Evolutionary conservation across 495 filamentous ascomycete species (phyloP).

Genomic region (Xylaria intraflava): DNA sequence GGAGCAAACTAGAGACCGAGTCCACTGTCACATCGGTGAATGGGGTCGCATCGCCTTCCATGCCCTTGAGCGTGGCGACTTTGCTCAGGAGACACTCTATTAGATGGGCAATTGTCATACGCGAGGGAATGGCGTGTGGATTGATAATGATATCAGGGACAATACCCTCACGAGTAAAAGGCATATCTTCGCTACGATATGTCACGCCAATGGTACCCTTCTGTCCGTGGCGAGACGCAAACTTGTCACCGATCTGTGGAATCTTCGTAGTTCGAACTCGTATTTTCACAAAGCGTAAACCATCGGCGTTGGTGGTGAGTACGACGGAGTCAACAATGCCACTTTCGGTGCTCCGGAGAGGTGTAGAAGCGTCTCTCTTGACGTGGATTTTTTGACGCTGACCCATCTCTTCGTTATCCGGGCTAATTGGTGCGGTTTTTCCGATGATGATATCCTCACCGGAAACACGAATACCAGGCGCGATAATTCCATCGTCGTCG

Average conservation of each 20-base stretch:
- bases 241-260: constrained; percentile 98
- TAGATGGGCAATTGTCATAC: constrained; percentile 99
- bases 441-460: constrained; percentile 99
- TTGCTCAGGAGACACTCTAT: constrained; percentile 98
- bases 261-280: constrained; percentile 95
- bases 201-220: constrained; percentile 99
- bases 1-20: constrained; percentile 82
- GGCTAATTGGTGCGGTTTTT: constrained; percentile 89
- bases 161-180: constrained; percentile 87
- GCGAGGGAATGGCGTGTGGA: constrained; percentile 97
- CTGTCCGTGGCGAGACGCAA: constrained; percentile 97
- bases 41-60: constrained; percentile 94
- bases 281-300: constrained; percentile 90
- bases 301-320: constrained; percentile 85
- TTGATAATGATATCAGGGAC: constrained; percentile 98
- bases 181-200: constrained; percentile 97
- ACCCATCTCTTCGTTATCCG: constrained; percentile 89
- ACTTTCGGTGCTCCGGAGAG: constrained; percentile 87
- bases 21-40: constrained; percentile 98
- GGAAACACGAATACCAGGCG: constrained; percentile 85
- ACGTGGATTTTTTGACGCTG: constrained; percentile 82
- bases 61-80: constrained; percentile 80
- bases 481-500: constrained; percentile 88
- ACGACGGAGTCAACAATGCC: constrained; percentile 94
- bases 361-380: constrained; percentile 92